Conservation (phyloP, 345 rosid genomes). For the Eucalyptus sideroxylon region DNA sequence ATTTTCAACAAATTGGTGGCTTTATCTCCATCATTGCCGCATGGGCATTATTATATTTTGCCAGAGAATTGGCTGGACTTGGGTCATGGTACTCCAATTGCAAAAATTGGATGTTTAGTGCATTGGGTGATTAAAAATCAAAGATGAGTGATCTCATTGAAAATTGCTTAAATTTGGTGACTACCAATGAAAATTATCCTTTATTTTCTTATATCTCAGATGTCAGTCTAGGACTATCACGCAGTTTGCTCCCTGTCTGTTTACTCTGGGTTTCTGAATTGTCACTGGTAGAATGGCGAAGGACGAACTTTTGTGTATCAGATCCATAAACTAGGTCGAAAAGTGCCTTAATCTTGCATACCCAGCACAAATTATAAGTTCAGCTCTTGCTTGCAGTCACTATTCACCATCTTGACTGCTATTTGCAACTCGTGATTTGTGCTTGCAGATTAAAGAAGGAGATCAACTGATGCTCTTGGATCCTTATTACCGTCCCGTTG, state of each 20-base stretch:
- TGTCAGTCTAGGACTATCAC: not conserved
- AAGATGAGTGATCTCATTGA: not conserved
- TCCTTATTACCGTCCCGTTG: conserved; percentile 21
- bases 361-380: not conserved
- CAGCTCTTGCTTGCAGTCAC: not conserved
- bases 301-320: not conserved
- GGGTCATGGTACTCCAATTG: not conserved
- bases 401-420: not conserved
- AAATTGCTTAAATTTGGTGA: not conserved
- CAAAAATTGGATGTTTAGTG: not conserved
- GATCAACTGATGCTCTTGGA: conserved; percentile 40
- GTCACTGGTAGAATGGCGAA: not conserved
- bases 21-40: not conserved
- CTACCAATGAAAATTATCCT: not conserved
- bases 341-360: not conserved
- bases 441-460: conserved; percentile 57
- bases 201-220: not conserved
- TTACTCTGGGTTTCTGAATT: not conserved
- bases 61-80: not conserved
- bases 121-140: not conserved
- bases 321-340: not conserved
- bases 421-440: not conserved
- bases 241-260: not conserved
- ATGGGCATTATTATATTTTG: not conserved
- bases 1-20: not conserved